These are phyloP conservation scores for Talaromyces proteolyticus DNA, from an alignment of 495 filamentous ascomycete genomes.

Conservation along the genomic window DNA sequence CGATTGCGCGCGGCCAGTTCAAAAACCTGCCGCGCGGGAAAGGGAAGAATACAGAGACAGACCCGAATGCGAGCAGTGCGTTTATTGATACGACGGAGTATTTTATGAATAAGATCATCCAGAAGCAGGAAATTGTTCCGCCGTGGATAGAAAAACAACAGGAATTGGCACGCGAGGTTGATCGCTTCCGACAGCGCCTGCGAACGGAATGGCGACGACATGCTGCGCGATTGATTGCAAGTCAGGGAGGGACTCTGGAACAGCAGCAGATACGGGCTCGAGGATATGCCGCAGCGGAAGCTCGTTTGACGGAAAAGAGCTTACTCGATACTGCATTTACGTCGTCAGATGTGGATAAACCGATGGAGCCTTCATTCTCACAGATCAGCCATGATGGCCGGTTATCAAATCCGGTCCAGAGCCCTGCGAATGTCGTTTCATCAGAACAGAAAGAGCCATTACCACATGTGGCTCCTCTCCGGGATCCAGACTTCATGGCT, in stretches of 20 bases:
- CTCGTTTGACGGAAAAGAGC: conserved; percentile 31
- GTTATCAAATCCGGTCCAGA: conserved; percentile 8
- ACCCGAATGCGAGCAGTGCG: conserved; percentile 76
- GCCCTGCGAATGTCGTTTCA: neutral
- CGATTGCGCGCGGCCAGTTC: conserved; percentile 88
- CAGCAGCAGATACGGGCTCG: conserved; percentile 67
- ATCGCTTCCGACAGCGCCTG: conserved; percentile 65
- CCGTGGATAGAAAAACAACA: conserved; percentile 94
- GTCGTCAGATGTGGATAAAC: neutral
- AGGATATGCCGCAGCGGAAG: conserved; percentile 71
- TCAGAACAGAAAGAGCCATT: conserved; percentile 13
- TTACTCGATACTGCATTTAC: conserved; percentile 42
- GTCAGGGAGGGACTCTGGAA: conserved; percentile 71
- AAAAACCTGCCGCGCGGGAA: conserved; percentile 80
- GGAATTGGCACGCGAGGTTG: conserved; percentile 65
- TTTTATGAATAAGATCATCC: conserved; percentile 97
- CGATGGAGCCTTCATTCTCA: conserved; percentile 7
- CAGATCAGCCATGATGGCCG: conserved; percentile 22
- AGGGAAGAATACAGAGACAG: conserved; percentile 59
- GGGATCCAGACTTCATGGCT: conserved; percentile 46
- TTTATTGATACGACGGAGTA: conserved; percentile 97
- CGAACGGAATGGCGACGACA: conserved; percentile 84
- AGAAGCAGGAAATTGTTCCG: conserved; percentile 68
- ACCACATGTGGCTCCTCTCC: conserved; percentile 34
- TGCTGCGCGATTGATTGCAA: conserved; percentile 73